phyloP scores from a whole-genome alignment of 371 early-diverging fungal species.

The Neoconidiobolus thromboides region DNA sequence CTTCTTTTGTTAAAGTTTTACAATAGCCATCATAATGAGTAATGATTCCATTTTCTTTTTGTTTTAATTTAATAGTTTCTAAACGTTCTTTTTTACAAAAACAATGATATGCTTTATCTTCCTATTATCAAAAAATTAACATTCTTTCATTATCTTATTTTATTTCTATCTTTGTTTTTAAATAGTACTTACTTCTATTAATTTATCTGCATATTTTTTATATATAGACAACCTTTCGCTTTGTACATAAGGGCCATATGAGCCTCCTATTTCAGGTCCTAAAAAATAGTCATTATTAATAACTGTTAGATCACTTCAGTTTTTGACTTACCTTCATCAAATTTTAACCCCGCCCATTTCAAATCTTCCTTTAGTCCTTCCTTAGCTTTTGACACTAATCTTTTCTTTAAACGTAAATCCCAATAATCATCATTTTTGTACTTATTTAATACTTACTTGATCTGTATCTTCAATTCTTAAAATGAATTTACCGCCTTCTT shows the following conservation, averaged over 20 bases:
- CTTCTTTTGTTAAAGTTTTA: slow-evolving; percentile 30
- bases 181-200: slow-evolving; percentile 28
- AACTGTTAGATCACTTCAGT: background rate
- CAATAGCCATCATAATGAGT: slow-evolving; percentile 68
- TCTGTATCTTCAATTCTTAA: slow-evolving; percentile 93
- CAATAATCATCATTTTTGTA: background rate
- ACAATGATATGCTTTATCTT: slow-evolving; percentile 75
- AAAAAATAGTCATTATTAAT: slow-evolving; percentile 1
- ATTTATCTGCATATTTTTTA: slow-evolving; percentile 32
- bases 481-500: slow-evolving; percentile 54
- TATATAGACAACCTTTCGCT: slow-evolving; percentile 60
- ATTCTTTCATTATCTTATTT: too few relatives aligned
- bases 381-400: slow-evolving; percentile 59
- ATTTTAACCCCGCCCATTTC: slow-evolving; percentile 55
- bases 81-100: slow-evolving; percentile 67
- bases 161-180: too few relatives aligned
- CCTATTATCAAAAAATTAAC: slow-evolving; percentile 6
- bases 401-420: slow-evolving; percentile 20
- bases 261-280: slow-evolving; percentile 42
- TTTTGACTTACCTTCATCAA: slow-evolving; percentile 44
- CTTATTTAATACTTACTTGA: slow-evolving; percentile 21
- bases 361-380: slow-evolving; percentile 43
- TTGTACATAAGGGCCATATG: slow-evolving; percentile 47
- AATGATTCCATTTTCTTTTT: slow-evolving; percentile 31
- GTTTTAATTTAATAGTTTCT: slow-evolving; percentile 29